A percentile compares a stretch with the other conserved stretches of the same genome.
Conservation (phyloP, 2,329 filamentous ascomycete species). For the Fusarium sp. region DNA sequence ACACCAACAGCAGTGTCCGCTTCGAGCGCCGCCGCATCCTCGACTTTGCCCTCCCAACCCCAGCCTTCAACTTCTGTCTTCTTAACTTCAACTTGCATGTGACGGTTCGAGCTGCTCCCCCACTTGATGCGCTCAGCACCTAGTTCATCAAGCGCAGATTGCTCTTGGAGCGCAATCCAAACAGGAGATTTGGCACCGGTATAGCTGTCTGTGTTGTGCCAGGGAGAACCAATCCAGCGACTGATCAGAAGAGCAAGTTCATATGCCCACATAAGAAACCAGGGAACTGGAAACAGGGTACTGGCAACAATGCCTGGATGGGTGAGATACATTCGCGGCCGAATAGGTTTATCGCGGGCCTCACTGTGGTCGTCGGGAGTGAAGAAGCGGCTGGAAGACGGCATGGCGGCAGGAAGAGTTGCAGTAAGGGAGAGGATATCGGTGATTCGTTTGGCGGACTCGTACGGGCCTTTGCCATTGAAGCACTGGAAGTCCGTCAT, state of each 20-base stretch:
- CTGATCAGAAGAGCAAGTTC: slow-evolving; percentile 72
- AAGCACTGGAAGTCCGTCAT: slow-evolving; percentile 81
- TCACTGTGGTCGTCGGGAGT: slow-evolving; percentile 41
- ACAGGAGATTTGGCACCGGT: slow-evolving; percentile 78
- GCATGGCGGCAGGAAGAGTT: slow-evolving; percentile 69
- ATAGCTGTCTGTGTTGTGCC: slow-evolving; percentile 84
- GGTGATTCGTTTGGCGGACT: slow-evolving; percentile 86
- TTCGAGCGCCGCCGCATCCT: slow-evolving; percentile 53
- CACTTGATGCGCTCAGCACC: slow-evolving; percentile 75
- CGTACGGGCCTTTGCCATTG: slow-evolving; percentile 73
- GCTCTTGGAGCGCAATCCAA: slow-evolving; percentile 78
- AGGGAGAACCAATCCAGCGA: slow-evolving; percentile 84
- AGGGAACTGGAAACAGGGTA: slow-evolving; percentile 78
- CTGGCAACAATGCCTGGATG: slow-evolving; percentile 92
- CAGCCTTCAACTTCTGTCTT: slow-evolving; percentile 88
- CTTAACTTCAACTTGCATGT: slow-evolving; percentile 69
- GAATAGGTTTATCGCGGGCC: slow-evolving; percentile 37
- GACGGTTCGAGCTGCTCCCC: slow-evolving; percentile 76
- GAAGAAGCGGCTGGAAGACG: slow-evolving; percentile 67
- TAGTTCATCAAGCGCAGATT: slow-evolving; percentile 67
- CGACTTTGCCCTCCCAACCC: slow-evolving; percentile 74
- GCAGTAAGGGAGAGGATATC: slow-evolving; percentile 83
- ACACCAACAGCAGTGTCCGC: slow-evolving; percentile 57
- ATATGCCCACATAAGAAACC: slow-evolving; percentile 76
- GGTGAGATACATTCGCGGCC: slow-evolving; percentile 76